Percentiles rank a stretch among this genome's conserved stretches.
Evolutionary conservation across 2,329 filamentous ascomycete species (phyloP).

Genomic region (Sclerotinia subarctica): DNA sequence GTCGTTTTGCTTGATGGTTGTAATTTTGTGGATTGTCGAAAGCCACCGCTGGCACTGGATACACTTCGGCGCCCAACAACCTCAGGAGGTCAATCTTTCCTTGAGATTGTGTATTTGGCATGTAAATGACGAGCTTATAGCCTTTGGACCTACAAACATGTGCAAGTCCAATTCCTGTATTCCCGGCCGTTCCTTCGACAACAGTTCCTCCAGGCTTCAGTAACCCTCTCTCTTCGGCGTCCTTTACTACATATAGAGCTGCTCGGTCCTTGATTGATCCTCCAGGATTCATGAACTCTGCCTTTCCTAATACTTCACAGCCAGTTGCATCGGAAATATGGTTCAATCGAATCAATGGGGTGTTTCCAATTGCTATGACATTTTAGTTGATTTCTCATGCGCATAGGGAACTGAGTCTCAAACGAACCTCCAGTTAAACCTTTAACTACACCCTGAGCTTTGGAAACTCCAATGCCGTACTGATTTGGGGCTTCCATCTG

Average conservation of each 20-base stretch:
- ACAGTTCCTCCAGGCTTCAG: slow-evolving; percentile 86
- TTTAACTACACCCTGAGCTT: slow-evolving; percentile 63
- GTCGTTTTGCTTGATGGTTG: slow-evolving; percentile 89
- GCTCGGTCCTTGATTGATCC: slow-evolving; percentile 96
- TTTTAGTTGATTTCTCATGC: slow-evolving; percentile 23
- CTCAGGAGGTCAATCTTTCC: slow-evolving; percentile 94
- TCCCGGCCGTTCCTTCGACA: slow-evolving; percentile 94
- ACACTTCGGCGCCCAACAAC: slow-evolving; percentile 88
- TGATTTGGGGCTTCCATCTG: slow-evolving; percentile 49
- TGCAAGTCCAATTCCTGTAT: slow-evolving; percentile 95
- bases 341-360: slow-evolving; percentile 87
- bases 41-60: slow-evolving; percentile 91
- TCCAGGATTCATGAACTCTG: slow-evolving; percentile 98
- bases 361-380: slow-evolving; percentile 85
- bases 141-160: slow-evolving; percentile 91
- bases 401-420: background rate
- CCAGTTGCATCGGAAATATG: slow-evolving; percentile 84
- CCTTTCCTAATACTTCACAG: slow-evolving; percentile 92
- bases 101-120: slow-evolving; percentile 98
- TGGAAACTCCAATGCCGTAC: slow-evolving; percentile 61
- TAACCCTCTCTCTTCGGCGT: slow-evolving; percentile 85
- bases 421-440: slow-evolving; percentile 63
- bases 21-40: slow-evolving; percentile 97
- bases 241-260: slow-evolving; percentile 87
- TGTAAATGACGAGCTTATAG: slow-evolving; percentile 97